These are phyloP conservation scores for Xylaria sp. DNA, from an alignment of 2,329 filamentous ascomycete genomes.

Conservation along the genomic window DNA sequence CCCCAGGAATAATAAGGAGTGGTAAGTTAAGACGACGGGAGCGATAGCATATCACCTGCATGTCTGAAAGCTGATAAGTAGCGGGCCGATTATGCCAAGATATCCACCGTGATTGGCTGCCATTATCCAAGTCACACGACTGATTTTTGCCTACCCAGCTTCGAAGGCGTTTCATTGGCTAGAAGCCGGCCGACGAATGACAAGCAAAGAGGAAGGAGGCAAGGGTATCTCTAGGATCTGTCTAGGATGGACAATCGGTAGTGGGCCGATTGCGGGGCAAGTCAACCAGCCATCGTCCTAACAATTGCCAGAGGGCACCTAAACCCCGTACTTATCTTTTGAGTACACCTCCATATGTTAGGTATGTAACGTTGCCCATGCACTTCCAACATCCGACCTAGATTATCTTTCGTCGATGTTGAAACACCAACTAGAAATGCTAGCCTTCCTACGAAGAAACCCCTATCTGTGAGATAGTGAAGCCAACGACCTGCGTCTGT, in stretches of 20 bases:
- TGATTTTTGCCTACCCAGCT: constrained; percentile 21
- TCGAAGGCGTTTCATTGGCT: constrained; percentile 37
- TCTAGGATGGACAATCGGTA: constrained; percentile 1
- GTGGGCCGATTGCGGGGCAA: constrained; percentile 29
- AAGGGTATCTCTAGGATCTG: constrained; percentile 17
- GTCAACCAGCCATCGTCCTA: background rate
- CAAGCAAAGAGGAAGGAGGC: constrained; percentile 39
- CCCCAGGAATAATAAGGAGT: constrained; percentile 3
- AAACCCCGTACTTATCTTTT: background rate
- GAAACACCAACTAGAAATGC: background rate
- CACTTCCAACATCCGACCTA: constrained; percentile 2
- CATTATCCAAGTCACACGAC: constrained; percentile 34
- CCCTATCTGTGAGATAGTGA: background rate
- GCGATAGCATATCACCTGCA: constrained; percentile 2
- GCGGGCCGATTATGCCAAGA: constrained; percentile 45
- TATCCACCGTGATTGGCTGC: constrained; percentile 39
- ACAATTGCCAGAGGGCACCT: background rate
- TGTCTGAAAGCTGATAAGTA: constrained; percentile 41
- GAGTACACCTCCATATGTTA: too few relatives aligned
- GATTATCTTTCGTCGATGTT: background rate
- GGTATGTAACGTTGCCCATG: constrained; percentile 47
- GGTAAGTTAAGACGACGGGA: background rate
- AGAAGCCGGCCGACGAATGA: constrained; percentile 25
- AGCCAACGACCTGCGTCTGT: too few relatives aligned
- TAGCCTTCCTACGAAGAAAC: background rate